Base-by-base conservation (phyloP, 305 asterid genomes). In the Fraxinus latifolia region DNA sequence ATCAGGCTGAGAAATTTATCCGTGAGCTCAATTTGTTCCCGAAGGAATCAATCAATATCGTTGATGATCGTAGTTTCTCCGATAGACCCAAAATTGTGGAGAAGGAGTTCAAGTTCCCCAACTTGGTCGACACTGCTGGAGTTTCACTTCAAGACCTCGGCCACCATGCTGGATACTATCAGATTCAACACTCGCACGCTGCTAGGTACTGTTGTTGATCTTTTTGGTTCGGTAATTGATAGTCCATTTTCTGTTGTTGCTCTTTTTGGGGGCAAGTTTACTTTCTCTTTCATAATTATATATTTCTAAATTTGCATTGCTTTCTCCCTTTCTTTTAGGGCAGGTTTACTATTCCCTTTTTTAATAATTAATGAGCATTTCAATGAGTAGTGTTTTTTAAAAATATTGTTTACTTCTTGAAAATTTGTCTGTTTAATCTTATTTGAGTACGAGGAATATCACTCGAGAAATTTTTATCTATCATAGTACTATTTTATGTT, bases 141-240 rank as follows among this genome's bases (percentile, higher is more conserved):
- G 86, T 80, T 81, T 84, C 91, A 31, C 87, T 81, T 42, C 91
- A 89, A 58, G 89, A 86, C 32, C 79, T 90, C 80, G 93, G 93
- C 39, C 92, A 90, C 82, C 94, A 96, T 90, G 98, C 98, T 32
- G 99, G 99, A 81, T 96, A 96, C 90, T 94, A 91, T 82, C 82
- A 92, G 85, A 92, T 96, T 86, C 81, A 92, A 86, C 97, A 92
- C 88, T 94, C 99, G 58, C 94, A 85, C 84, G 93, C 87, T 70
- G 99, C 98, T 71, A 92, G 92, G 99, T 95, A 75, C 32, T 67
- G 36, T 11, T 27, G 29, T 27, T 27, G 29, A 27, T 27, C 29
- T 21, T 7, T 12, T 44, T 42, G 32, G 5, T 76, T 1, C 44
- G 37, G 34, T 25, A 6, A 42, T 44, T 25, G 36, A 4, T 44